phyloP scores from a whole-genome alignment of 2,329 filamentous ascomycete genomes.

The Pleoardoris graminearum region DNA sequence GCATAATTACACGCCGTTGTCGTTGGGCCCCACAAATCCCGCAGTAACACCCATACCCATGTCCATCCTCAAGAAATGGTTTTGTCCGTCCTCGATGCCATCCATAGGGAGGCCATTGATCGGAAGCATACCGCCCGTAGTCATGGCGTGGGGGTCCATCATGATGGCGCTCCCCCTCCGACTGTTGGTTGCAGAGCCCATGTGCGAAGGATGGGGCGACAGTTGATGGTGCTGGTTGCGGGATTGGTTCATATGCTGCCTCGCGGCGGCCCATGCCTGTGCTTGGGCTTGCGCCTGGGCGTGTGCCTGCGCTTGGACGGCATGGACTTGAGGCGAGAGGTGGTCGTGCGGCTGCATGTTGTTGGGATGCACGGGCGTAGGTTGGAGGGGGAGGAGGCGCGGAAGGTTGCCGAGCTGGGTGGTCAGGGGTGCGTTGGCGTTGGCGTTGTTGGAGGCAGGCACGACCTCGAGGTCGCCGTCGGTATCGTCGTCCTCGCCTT shows the following conservation, averaged over 20 bases:
- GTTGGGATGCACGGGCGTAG: conserved; percentile 35
- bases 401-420: conserved; percentile 24
- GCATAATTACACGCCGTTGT: conserved; percentile 19
- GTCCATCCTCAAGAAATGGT: conserved; percentile 39
- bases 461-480: conserved; percentile 38
- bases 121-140: conserved; percentile 26
- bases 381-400: conserved; percentile 34
- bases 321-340: conserved; percentile 22
- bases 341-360: conserved; percentile 27
- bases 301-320: conserved; percentile 33
- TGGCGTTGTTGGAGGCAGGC: conserved; percentile 27
- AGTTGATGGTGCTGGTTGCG: conserved; percentile 33
- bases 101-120: conserved; percentile 42
- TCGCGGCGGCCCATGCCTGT: conserved; percentile 38
- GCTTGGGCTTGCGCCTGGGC: conserved; percentile 31
- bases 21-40: conserved; percentile 33
- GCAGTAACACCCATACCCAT: conserved; percentile 34
- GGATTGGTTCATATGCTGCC: conserved; percentile 44
- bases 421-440: conserved; percentile 7
- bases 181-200: conserved; percentile 37
- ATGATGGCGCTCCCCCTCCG: conserved; percentile 36
- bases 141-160: conserved; percentile 33
- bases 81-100: conserved; percentile 36
- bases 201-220: conserved; percentile 28
- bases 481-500: conserved; percentile 43